Conservation (phyloP, 2,329 filamentous ascomycete species). For the Juglanconis juglandina region DNA sequence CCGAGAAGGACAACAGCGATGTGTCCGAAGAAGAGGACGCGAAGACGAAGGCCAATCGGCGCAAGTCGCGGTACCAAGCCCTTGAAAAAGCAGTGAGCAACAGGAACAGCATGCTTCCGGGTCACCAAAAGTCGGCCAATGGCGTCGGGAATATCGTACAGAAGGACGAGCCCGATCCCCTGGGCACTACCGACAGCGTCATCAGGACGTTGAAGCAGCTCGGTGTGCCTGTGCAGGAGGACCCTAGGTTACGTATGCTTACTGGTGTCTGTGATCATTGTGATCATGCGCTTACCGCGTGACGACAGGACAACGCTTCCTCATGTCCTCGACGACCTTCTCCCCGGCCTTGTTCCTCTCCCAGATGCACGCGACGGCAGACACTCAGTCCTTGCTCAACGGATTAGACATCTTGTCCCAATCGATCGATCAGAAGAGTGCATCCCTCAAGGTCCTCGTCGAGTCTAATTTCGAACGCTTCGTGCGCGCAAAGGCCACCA, state of each 20-base stretch:
- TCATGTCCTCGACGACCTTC: slow-evolving; percentile 93
- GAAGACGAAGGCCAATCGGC: slow-evolving; percentile 50
- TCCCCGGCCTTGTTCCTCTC: slow-evolving; percentile 89
- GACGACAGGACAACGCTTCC: slow-evolving; percentile 75
- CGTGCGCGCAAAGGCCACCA: slow-evolving; percentile 93
- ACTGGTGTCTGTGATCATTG: slow-evolving; percentile 21
- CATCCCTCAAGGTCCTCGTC: slow-evolving; percentile 90
- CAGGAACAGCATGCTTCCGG: slow-evolving; percentile 62
- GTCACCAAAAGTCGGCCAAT: slow-evolving; percentile 62
- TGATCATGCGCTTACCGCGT: slow-evolving; percentile 8
- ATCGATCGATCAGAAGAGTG: slow-evolving; percentile 97
- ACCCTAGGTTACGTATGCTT: slow-evolving; percentile 65
- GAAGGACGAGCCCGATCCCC: slow-evolving; percentile 86
- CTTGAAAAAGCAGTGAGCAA: slow-evolving; percentile 73
- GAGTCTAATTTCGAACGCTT: slow-evolving; percentile 99
- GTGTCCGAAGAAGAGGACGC: slow-evolving; percentile 59
- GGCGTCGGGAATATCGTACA: slow-evolving; percentile 76
- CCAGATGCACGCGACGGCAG: slow-evolving; percentile 82
- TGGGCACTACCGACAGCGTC: slow-evolving; percentile 86
- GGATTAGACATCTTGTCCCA: slow-evolving; percentile 83
- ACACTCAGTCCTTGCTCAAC: slow-evolving; percentile 73
- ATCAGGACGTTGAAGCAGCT: slow-evolving; percentile 72
- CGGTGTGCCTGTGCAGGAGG: slow-evolving; percentile 80
- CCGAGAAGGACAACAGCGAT: slow-evolving; percentile 72
- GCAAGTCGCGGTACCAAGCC: slow-evolving; percentile 79